These are phyloP conservation scores for Penicillium brevicompactum DNA, from an alignment of 2,329 filamentous ascomycete genomes.

Conservation along the genomic window DNA sequence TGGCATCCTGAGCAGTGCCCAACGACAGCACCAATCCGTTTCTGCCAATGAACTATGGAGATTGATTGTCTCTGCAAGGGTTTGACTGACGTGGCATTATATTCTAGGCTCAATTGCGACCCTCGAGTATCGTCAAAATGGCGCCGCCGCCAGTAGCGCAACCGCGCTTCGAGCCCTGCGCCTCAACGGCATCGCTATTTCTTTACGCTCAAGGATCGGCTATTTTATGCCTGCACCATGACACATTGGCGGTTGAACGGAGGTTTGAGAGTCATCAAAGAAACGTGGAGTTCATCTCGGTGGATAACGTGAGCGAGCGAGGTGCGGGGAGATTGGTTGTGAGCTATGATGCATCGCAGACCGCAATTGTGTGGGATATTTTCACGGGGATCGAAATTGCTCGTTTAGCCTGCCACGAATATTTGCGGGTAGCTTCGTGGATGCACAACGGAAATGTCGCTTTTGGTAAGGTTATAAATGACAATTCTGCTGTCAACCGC, in stretches of 20 bases:
- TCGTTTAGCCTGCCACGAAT: slow-evolving; percentile 89
- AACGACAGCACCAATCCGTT: background rate
- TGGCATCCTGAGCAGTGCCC: background rate
- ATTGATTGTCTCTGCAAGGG: slow-evolving; percentile 48
- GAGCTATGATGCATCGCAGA: slow-evolving; percentile 89
- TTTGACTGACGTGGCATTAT: slow-evolving; percentile 61
- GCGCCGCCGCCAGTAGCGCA: slow-evolving; percentile 32
- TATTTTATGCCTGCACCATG: slow-evolving; percentile 87
- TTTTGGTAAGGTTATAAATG: slow-evolving; percentile 68
- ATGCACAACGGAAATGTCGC: slow-evolving; percentile 97
- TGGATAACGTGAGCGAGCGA: slow-evolving; percentile 87
- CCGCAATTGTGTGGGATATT: slow-evolving; percentile 95
- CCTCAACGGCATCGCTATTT: slow-evolving; percentile 87
- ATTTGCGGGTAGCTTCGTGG: slow-evolving; percentile 83
- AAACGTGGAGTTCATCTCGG: slow-evolving; percentile 78
- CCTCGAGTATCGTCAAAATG: slow-evolving; percentile 54
- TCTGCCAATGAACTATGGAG: background rate
- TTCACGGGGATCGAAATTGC: slow-evolving; percentile 88
- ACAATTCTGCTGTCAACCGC: background rate
- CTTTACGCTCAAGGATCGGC: slow-evolving; percentile 81
- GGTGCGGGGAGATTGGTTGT: slow-evolving; percentile 84
- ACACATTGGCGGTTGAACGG: slow-evolving; percentile 85
- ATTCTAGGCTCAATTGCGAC: slow-evolving; percentile 58
- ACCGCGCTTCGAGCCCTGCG: slow-evolving; percentile 76
- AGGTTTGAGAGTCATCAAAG: slow-evolving; percentile 82